Evolutionary conservation across 2,329 filamentous ascomycete genomes (phyloP).

Genomic region (Camillea tinctor): DNA sequence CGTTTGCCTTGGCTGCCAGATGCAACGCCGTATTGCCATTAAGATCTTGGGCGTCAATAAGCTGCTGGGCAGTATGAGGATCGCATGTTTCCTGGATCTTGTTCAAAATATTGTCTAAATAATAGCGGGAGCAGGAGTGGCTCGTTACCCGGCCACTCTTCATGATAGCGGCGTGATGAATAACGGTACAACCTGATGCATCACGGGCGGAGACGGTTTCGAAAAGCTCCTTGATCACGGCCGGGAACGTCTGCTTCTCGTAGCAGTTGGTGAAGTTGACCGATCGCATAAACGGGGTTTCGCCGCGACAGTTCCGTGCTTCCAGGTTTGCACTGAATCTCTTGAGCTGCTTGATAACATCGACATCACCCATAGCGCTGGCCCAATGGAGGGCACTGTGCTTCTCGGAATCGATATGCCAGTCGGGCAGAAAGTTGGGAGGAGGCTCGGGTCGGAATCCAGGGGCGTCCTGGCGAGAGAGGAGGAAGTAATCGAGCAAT

Average conservation of each 20-base stretch:
- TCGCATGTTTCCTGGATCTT: constrained; percentile 77
- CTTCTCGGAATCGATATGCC: constrained; percentile 87
- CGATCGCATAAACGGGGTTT: constrained; percentile 91
- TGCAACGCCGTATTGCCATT: constrained; percentile 86
- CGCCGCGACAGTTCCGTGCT: constrained; percentile 68
- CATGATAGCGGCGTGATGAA: constrained; percentile 90
- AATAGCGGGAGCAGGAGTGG: constrained; percentile 87
- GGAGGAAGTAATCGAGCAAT: constrained; percentile 92
- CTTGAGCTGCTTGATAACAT: constrained; percentile 85
- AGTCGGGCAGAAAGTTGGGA: constrained; percentile 81
- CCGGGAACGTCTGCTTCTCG: constrained; percentile 87
- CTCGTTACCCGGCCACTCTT: constrained; percentile 79
- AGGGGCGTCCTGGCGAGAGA: constrained; percentile 74
- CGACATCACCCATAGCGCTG: constrained; percentile 92
- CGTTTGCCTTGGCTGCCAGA: constrained; percentile 74
- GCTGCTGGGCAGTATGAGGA: constrained; percentile 70
- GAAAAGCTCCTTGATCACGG: constrained; percentile 78
- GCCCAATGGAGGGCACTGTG: constrained; percentile 97
- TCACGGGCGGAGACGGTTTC: constrained; percentile 79
- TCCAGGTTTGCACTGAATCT: constrained; percentile 74
- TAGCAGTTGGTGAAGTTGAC: constrained; percentile 97
- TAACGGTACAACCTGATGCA: constrained; percentile 78
- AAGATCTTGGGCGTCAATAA: constrained; percentile 80
- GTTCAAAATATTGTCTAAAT: constrained; percentile 87
- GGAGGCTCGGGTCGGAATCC: constrained; percentile 76